phyloP scores from a whole-genome alignment of 2,329 filamentous ascomycete species.

The Nothomitra cinnamomea region DNA sequence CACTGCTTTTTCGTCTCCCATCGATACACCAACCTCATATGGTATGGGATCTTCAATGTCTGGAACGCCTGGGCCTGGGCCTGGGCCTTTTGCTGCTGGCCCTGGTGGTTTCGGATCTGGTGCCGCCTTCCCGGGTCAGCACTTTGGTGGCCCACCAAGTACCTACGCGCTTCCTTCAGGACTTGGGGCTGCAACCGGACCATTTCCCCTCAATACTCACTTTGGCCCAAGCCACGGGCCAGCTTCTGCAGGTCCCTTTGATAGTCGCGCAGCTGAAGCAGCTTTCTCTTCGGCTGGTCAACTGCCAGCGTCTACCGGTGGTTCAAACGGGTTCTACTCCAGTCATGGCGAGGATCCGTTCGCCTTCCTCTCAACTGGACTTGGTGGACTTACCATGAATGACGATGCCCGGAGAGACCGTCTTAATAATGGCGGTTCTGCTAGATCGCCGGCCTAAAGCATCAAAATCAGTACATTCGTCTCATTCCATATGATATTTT shows the following conservation, averaged over 20 bases:
- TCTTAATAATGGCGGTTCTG: slow-evolving; percentile 4
- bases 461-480: not conserved
- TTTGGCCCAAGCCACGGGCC: slow-evolving; percentile 61
- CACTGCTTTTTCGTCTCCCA: slow-evolving; percentile 75
- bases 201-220: slow-evolving; percentile 69
- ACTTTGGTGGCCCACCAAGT: slow-evolving; percentile 74
- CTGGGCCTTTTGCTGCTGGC: slow-evolving; percentile 56
- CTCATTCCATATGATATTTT: slow-evolving; percentile 5
- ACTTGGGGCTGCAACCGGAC: slow-evolving; percentile 58
- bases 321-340: slow-evolving; percentile 56
- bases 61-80: slow-evolving; percentile 51
- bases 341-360: slow-evolving; percentile 55
- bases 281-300: slow-evolving; percentile 84
- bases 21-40: slow-evolving; percentile 72
- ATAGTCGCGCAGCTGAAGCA: slow-evolving; percentile 83
- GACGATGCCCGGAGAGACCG: slow-evolving; percentile 6
- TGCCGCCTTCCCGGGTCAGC: slow-evolving; percentile 44
- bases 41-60: slow-evolving; percentile 80
- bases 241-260: slow-evolving; percentile 74
- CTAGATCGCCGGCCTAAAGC: slow-evolving; percentile 6
- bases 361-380: slow-evolving; percentile 59
- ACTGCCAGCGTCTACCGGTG: slow-evolving; percentile 58
- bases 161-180: slow-evolving; percentile 81
- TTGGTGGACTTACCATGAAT: slow-evolving; percentile 50
- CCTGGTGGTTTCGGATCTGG: slow-evolving; percentile 48